Percentiles rank a stretch among this genome's conserved stretches.
phyloP scores from a whole-genome alignment of 2,329 filamentous ascomycete species.

The Hypoxylon sp. region DNA sequence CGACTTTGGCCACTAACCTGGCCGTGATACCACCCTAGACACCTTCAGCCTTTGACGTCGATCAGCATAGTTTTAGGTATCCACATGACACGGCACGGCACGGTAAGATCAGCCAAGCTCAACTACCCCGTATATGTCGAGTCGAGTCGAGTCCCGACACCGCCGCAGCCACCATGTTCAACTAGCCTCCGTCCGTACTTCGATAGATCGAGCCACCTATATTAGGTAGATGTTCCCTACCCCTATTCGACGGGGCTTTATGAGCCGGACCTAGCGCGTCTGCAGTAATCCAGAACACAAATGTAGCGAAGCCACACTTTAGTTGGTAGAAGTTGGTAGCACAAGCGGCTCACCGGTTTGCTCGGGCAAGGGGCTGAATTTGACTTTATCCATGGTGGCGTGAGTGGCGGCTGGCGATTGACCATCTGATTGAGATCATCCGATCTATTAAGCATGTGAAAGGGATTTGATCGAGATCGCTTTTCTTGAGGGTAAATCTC shows the following conservation, averaged over 20 bases:
- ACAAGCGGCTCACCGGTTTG: neutral
- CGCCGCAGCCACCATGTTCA: neutral
- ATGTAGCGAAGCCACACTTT: slow-evolving; percentile 1
- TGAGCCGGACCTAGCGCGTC: neutral
- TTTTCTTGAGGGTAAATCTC: neutral
- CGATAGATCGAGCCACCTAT: neutral
- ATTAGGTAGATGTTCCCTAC: neutral
- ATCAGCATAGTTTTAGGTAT: too few species aligned
- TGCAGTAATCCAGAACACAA: neutral
- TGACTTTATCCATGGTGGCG: neutral
- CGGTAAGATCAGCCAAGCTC: neutral
- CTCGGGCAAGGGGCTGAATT: neutral
- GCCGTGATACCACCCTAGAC: too few species aligned
- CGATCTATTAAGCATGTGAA: neutral
- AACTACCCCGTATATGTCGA: neutral
- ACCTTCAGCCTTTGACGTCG: too few species aligned
- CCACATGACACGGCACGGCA: neutral
- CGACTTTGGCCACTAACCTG: too few species aligned
- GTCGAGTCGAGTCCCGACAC: too few species aligned
- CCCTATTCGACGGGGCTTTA: neutral
- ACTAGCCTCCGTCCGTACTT: neutral
- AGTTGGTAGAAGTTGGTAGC: neutral
- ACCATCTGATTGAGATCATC: neutral
- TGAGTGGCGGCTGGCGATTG: neutral
- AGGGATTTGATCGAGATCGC: neutral